phyloP scores from a whole-genome alignment of 129 eudicot species.

The Dittrichia graveolens region DNA sequence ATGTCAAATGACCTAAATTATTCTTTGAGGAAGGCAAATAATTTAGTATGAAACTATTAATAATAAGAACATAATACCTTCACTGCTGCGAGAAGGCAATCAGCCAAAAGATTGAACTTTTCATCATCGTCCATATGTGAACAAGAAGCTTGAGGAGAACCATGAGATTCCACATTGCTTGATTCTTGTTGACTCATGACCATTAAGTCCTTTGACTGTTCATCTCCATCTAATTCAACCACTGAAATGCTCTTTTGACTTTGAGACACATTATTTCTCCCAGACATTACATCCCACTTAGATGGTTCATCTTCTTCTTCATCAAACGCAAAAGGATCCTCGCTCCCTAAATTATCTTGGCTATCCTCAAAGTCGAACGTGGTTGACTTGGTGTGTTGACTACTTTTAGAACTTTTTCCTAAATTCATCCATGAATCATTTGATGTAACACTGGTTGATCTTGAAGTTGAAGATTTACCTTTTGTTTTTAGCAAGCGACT shows the following conservation, averaged over 20 bases:
- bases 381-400: conserved; percentile 24
- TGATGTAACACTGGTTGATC: conserved; percentile 44
- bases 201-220: conserved; percentile 32
- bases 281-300: conserved; percentile 72
- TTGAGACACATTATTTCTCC: conserved; percentile 32
- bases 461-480: conserved; percentile 47
- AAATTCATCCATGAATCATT: conserved; percentile 23
- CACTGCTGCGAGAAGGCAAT: conserved; percentile 77
- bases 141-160: conserved; percentile 52
- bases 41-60: neutral
- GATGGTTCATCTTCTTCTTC: conserved; percentile 70
- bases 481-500: conserved; percentile 45
- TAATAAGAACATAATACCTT: conserved; percentile 50
- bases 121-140: conserved; percentile 50
- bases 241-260: conserved; percentile 44
- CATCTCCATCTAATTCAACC: conserved; percentile 41
- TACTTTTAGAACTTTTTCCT: conserved; percentile 33
- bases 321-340: conserved; percentile 89
- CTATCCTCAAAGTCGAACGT: conserved; percentile 48
- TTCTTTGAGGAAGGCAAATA: neutral
- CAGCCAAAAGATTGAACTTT: conserved; percentile 62
- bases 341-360: conserved; percentile 68
- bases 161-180: conserved; percentile 39
- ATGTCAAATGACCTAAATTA: too few relatives aligned
- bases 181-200: conserved; percentile 57